These are phyloP conservation scores for Anthoceros angustus DNA, from an alignment of 225 moss, liverwort and hornwort genomes.

Conservation along the genomic window DNA sequence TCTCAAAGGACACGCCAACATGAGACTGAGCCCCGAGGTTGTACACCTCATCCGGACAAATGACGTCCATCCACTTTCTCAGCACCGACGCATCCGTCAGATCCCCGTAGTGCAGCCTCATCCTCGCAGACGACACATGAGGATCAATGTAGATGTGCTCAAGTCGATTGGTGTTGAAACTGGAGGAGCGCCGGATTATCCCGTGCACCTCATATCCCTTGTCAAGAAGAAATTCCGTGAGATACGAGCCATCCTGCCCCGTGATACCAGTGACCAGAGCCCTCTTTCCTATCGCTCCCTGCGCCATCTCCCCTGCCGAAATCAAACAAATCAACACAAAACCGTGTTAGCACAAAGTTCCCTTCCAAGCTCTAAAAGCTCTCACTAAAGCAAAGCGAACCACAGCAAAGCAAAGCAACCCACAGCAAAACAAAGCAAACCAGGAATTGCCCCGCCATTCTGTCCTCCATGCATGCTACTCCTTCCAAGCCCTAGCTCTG, in stretches of 20 bases:
- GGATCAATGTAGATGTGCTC: constrained; percentile 95
- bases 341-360: too few species aligned
- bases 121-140: constrained; percentile 64
- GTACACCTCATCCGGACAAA: constrained; percentile 87
- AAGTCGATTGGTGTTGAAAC: constrained; percentile 26
- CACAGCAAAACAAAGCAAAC: too few species aligned
- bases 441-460: too few species aligned
- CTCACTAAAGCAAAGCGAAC: too few species aligned
- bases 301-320: too few species aligned
- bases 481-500: too few species aligned
- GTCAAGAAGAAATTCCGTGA: not conserved
- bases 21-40: constrained; percentile 95
- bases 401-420: too few species aligned
- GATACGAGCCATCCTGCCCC: not conserved
- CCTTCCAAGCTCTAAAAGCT: too few species aligned
- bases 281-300: not conserved
- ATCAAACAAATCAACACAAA: too few species aligned
- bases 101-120: constrained; percentile 94
- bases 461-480: too few species aligned
- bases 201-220: constrained; percentile 4
- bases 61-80: constrained; percentile 82
- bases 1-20: constrained; percentile 86
- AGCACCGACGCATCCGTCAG: constrained; percentile 79
- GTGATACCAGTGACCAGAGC: not conserved
- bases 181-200: constrained; percentile 1